Conservation (phyloP, 257 asterid genomes). For the Solanum verrucosum region DNA sequence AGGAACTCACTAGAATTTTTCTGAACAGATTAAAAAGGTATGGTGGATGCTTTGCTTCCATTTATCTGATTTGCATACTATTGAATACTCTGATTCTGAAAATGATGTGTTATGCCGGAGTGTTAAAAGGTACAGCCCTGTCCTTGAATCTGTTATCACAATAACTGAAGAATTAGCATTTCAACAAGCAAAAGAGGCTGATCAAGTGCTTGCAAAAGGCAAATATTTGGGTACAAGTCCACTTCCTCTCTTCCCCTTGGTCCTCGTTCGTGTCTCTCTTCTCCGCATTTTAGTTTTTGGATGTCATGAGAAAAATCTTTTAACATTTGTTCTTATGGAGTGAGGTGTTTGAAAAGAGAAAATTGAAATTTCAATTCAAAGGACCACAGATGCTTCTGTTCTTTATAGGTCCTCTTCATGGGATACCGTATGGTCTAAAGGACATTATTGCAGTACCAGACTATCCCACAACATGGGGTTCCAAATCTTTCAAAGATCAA, state of each 20-base stretch:
- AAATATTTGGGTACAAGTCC: conserved; percentile 40
- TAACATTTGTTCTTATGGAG: not conserved
- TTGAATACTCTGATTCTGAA: not conserved
- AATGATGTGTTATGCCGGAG: not conserved
- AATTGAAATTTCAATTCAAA: not conserved
- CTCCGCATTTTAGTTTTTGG: not conserved
- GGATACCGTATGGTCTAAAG: conserved; percentile 92
- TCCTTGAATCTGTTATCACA: conserved; percentile 76
- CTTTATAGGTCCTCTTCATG: conserved; percentile 83
- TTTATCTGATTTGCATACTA: not conserved
- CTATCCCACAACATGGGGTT: conserved; percentile 96
- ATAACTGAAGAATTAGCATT: conserved; percentile 86
- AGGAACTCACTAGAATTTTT: conserved; percentile 60
- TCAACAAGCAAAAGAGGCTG: conserved; percentile 76
- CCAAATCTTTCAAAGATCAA: conserved; percentile 60
- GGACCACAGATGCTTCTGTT: not conserved
- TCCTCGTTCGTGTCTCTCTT: not conserved
- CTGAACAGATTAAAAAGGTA: conserved; percentile 71
- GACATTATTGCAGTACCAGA: conserved; percentile 85
- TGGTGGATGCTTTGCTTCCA: not conserved
- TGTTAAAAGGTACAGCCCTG: conserved; percentile 55
- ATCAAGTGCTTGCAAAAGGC: conserved; percentile 57
- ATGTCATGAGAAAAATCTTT: not conserved
- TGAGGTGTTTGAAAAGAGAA: not conserved
- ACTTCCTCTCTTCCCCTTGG: not conserved